phyloP scores from a whole-genome alignment of 1,284 basidiomycete genomes.

The Neolentinus lepideus region DNA sequence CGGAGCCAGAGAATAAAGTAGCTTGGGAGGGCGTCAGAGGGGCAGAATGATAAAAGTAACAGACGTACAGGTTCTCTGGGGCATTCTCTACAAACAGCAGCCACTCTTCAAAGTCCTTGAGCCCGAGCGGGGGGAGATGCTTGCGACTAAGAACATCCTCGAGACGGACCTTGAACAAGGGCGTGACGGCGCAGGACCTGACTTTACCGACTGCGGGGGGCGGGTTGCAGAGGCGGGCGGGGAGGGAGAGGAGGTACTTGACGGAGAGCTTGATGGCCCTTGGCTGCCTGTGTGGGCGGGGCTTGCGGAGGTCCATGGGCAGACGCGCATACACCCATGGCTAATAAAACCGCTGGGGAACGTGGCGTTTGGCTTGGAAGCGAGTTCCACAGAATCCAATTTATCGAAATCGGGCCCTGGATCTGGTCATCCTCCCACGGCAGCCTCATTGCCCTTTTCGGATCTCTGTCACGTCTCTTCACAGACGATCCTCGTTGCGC shows the following conservation, averaged over 20 bases:
- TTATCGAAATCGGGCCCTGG: too few species aligned
- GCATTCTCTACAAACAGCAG: conserved; percentile 64
- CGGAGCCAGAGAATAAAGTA: conserved; percentile 74
- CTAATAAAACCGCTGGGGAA: too few species aligned
- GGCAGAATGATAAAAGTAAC: background rate
- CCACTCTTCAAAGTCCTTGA: conserved; percentile 80
- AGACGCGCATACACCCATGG: background rate
- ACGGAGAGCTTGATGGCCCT: conserved; percentile 37
- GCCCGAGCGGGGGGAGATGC: conserved; percentile 64
- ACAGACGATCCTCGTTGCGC: too few species aligned
- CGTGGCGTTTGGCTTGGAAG: too few species aligned
- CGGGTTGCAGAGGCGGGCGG: conserved; percentile 59
- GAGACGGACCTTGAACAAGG: conserved; percentile 44
- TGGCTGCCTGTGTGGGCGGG: conserved; percentile 34
- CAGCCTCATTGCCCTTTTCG: too few species aligned
- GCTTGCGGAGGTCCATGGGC: background rate
- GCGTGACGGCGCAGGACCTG: conserved; percentile 44
- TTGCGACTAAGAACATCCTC: conserved; percentile 65
- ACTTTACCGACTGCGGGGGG: conserved; percentile 61
- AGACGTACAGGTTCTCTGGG: conserved; percentile 59
- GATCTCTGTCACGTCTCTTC: too few species aligned
- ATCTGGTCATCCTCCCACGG: too few species aligned
- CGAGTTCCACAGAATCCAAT: too few species aligned
- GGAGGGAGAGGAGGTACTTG: conserved; percentile 41
- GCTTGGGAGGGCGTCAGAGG: conserved; percentile 21